phyloP scores from a whole-genome alignment of 2,329 filamentous ascomycete genomes.

The Alternaria solani region DNA sequence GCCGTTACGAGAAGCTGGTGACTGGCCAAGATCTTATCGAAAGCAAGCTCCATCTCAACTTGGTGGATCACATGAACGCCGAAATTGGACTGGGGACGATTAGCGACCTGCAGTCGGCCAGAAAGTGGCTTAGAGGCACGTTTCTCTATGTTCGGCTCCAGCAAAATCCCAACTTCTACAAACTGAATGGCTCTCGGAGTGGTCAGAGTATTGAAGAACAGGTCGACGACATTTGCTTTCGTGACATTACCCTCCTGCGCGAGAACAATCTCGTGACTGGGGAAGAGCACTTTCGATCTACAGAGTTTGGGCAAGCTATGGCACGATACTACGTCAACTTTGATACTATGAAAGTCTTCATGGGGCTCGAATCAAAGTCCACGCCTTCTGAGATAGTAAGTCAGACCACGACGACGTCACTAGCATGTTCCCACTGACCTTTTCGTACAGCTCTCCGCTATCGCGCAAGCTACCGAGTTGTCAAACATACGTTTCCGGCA shows the following conservation, averaged over 20 bases:
- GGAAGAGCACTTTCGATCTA: constrained; percentile 64
- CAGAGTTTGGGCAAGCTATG: constrained; percentile 81
- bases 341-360: constrained; percentile 76
- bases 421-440: constrained; percentile 8
- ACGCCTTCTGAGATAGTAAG: constrained; percentile 74
- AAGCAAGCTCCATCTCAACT: constrained; percentile 78
- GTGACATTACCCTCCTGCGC: constrained; percentile 71
- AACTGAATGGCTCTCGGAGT: constrained; percentile 63
- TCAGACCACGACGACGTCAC: background rate
- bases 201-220: constrained; percentile 66
- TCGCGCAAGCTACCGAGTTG: constrained; percentile 77
- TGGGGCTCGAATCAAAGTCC: constrained; percentile 68
- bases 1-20: constrained; percentile 75
- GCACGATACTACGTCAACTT: constrained; percentile 82
- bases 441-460: constrained; percentile 64
- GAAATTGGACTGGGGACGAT: constrained; percentile 82
- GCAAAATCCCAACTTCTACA: constrained; percentile 75
- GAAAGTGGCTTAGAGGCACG: constrained; percentile 77
- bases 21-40: constrained; percentile 77
- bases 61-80: constrained; percentile 85
- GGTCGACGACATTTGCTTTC: constrained; percentile 74
- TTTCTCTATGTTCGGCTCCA: constrained; percentile 79
- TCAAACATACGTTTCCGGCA: constrained; percentile 74
- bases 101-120: constrained; percentile 68
- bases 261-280: constrained; percentile 65